phyloP scores from a whole-genome alignment of 352 stramenopile genomes.

The Pseudoperonospora humuli region DNA sequence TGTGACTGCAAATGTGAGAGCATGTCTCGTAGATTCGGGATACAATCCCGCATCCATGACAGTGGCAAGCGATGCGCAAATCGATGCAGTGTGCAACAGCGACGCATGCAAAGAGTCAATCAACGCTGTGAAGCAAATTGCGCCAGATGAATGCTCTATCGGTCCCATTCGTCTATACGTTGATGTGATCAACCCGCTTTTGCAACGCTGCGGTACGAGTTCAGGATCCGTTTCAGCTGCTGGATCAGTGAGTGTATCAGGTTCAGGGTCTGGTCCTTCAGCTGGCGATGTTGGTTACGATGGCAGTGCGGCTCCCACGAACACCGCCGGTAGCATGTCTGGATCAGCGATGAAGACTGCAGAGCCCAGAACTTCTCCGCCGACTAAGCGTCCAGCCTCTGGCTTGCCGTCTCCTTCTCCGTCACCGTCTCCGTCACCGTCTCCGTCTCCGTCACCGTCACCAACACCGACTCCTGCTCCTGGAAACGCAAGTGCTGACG shows the following conservation, averaged over 20 bases:
- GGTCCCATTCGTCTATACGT: constrained; percentile 18
- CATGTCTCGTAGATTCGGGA: constrained; percentile 21
- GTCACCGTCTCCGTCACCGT: no score
- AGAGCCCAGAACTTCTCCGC: constrained; percentile 5
- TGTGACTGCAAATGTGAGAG: constrained; percentile 15
- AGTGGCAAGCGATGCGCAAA: constrained; percentile 16
- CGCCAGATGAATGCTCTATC: constrained; percentile 27
- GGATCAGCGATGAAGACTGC: constrained; percentile 5
- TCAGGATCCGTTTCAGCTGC: constrained; percentile 1
- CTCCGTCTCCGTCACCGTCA: no score
- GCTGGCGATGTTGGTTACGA: constrained; percentile 8
- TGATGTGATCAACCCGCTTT: constrained; percentile 21
- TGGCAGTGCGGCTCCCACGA: background rate
- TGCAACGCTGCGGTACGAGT: constrained; percentile 8
- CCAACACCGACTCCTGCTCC: constrained; percentile 2
- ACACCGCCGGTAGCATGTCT: background rate
- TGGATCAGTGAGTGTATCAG: constrained; percentile 2
- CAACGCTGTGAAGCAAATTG: constrained; percentile 14
- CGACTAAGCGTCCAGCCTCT: background rate
- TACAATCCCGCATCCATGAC: constrained; percentile 28
- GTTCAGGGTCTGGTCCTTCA: constrained; percentile 5
- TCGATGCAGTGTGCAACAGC: constrained; percentile 26
- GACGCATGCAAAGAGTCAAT: constrained; percentile 23
- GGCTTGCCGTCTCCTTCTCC: no score
- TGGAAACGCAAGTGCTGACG: constrained; percentile 6